Base-by-base conservation (phyloP, 306 rosid genomes). In the Acacia acuminata region DNA sequence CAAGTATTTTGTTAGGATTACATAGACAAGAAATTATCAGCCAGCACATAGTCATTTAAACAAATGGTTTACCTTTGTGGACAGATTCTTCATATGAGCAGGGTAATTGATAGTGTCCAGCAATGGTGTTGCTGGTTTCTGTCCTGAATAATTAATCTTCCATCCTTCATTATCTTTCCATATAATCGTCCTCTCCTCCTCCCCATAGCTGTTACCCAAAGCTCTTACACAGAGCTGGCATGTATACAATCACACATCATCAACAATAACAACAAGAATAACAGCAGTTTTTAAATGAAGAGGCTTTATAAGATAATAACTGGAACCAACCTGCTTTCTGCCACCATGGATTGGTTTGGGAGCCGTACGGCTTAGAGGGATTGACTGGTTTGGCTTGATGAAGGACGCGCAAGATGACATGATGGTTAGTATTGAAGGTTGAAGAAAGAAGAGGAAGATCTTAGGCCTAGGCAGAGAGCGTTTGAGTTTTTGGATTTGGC, bases 41-140 rank as follows among this genome's bases (percentile, higher is more conserved):
- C 6, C 40, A 32, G 38, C 34, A 80, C 7, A 19, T 55, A 69
- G 56, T n/a, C 61, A 7, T 64, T 63, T 53, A 45, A 71, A 80
- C 47, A 19, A 34, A 47, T 76, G 56, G 40, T 77, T 38, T 83
- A 93, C 93, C 92, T 86, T 82, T 34, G 87, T 11, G 71, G 91
- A 85, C 19, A 93, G 83, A 78, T 89, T 93, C 88, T 93, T 93
- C 94, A 93, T 91, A 82, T 93, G 94, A 83, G 36, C 71, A 25
- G 97, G 97, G 80, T 82, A 84, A 40, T 88, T 89, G 83, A 93
- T 69, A 14, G 92, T 88, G 84, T 91, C 97, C 85, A 93, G 90
- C 87, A 93, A 87, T 71, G 95, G 93, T 10, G 93, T 89, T 15
- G 50, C 83, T 8, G 97, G 95, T 88, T 88, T 89, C 76, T 89